A percentile compares a stretch with the other conserved stretches of the same genome.
These are phyloP conservation scores for Gracilaria domingensis DNA, from an alignment of 23 red algal genomes.

Conservation along the genomic window DNA sequence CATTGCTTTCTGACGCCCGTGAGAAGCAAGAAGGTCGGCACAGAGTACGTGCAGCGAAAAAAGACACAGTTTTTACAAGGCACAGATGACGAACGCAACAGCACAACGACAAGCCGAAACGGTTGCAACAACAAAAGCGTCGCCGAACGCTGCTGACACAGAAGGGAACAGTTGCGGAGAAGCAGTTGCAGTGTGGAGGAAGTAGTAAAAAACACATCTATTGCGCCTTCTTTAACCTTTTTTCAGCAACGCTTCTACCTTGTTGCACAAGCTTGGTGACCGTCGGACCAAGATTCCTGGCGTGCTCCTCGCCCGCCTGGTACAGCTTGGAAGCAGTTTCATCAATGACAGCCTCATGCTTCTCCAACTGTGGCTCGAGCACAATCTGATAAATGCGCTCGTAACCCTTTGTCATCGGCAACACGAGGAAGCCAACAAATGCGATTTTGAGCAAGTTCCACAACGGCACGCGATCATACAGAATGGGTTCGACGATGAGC, in stretches of 20 bases:
- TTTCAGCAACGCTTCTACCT: constrained; percentile 29
- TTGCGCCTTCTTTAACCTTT: constrained; percentile 51
- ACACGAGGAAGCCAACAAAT: constrained; percentile 60
- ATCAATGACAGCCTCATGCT: constrained; percentile 76
- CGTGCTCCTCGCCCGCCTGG: constrained; percentile 61
- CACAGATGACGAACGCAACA: not conserved
- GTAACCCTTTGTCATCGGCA: constrained; percentile 67
- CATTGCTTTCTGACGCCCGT: no score
- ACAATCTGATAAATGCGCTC: constrained; percentile 67
- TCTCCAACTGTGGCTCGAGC: constrained; percentile 71
- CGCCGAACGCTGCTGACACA: not conserved
- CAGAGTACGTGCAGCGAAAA: not conserved
- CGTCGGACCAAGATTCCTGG: constrained; percentile 49
- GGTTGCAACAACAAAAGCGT: not conserved
- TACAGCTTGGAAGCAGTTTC: constrained; percentile 56
- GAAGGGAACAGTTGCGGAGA: not conserved
- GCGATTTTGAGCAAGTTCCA: constrained; percentile 73
- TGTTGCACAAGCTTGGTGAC: constrained; percentile 49
- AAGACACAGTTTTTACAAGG: not conserved
- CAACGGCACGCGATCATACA: constrained; percentile 59
- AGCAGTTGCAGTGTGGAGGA: not conserved
- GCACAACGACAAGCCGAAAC: not conserved
- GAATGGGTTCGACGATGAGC: constrained; percentile 67
- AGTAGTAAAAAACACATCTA: not conserved
- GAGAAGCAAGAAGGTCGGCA: no score